phyloP scores from a whole-genome alignment of 352 stramenopile genomes.

The Blastocystis sp. region DNA sequence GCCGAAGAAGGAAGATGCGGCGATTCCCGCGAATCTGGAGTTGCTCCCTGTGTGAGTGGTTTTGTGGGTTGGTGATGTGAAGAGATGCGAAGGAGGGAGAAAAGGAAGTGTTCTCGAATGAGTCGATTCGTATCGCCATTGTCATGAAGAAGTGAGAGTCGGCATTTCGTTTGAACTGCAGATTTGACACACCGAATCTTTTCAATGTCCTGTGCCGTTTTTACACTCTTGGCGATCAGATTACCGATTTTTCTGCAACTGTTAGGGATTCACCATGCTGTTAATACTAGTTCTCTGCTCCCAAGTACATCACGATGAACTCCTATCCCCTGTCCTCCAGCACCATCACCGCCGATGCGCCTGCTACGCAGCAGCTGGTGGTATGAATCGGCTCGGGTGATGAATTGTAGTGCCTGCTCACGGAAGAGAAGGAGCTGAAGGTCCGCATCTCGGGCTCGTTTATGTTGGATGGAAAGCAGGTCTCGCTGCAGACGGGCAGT shows the following conservation, averaged over 20 bases:
- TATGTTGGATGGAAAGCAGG: constrained; percentile 16
- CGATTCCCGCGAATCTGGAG: constrained; percentile 37
- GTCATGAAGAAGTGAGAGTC: constrained; percentile 25
- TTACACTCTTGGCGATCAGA: constrained; percentile 4
- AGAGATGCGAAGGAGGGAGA: constrained; percentile 52
- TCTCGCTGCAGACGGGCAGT: constrained; percentile 45
- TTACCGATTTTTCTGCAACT: constrained; percentile 18
- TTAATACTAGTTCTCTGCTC: constrained; percentile 25
- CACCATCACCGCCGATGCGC: background rate
- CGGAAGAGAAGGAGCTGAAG: constrained; percentile 38
- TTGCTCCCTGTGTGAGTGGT: background rate
- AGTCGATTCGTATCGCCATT: constrained; percentile 33
- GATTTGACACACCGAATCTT: constrained; percentile 8
- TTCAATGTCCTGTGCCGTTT: constrained; percentile 25
- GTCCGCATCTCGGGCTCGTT: constrained; percentile 25
- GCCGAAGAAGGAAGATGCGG: background rate
- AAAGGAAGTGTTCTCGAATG: constrained; percentile 21
- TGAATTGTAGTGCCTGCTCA: constrained; percentile 34
- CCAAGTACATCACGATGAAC: constrained; percentile 53
- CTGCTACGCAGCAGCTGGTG: constrained; percentile 46
- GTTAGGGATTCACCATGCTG: background rate
- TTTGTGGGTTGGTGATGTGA: background rate
- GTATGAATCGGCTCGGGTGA: background rate
- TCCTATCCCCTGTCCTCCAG: constrained; percentile 29
- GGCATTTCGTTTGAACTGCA: background rate